Conservation (phyloP, 495 filamentous ascomycete species). For the Penicillium bialowiezense region DNA sequence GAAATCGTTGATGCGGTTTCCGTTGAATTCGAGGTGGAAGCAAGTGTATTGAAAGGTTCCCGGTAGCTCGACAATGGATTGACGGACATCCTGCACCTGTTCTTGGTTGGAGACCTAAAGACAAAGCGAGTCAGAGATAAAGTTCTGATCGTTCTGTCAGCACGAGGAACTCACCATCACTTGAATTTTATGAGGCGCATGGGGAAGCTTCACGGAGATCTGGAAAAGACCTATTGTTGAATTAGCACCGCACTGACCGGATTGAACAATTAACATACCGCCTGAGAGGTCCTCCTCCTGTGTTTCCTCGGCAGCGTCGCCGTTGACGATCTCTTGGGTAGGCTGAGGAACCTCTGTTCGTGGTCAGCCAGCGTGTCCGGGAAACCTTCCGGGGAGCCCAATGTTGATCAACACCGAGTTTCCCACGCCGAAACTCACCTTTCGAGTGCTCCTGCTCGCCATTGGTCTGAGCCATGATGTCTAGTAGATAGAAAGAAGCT, state of each 20-base stretch:
- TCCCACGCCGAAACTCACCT: slow-evolving; percentile 28
- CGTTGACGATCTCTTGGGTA: slow-evolving; percentile 38
- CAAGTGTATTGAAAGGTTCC: slow-evolving; percentile 94
- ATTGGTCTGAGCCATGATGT: slow-evolving; percentile 43
- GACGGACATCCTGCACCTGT: slow-evolving; percentile 95
- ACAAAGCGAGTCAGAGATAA: slow-evolving; percentile 12
- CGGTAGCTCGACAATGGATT: slow-evolving; percentile 94
- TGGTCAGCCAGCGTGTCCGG: slow-evolving; percentile 20
- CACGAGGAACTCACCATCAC: slow-evolving; percentile 63
- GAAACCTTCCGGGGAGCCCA: not conserved
- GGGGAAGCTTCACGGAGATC: slow-evolving; percentile 80
- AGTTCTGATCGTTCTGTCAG: slow-evolving; percentile 1
- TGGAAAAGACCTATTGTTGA: slow-evolving; percentile 61
- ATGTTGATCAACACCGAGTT: slow-evolving; percentile 8
- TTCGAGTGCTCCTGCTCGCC: slow-evolving; percentile 43
- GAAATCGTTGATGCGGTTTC: slow-evolving; percentile 88
- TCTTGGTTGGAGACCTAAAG: slow-evolving; percentile 84
- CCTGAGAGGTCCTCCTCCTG: slow-evolving; percentile 41
- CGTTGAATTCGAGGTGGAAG: slow-evolving; percentile 92
- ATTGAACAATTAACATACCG: slow-evolving; percentile 29
- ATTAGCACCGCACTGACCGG: slow-evolving; percentile 12
- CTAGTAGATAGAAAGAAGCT: slow-evolving; percentile 18
- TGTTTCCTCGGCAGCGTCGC: slow-evolving; percentile 29
- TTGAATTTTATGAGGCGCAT: slow-evolving; percentile 73
- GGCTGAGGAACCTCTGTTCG: slow-evolving; percentile 31